Conservation (phyloP, 306 rosid genomes). For the Acacia acuminata region DNA sequence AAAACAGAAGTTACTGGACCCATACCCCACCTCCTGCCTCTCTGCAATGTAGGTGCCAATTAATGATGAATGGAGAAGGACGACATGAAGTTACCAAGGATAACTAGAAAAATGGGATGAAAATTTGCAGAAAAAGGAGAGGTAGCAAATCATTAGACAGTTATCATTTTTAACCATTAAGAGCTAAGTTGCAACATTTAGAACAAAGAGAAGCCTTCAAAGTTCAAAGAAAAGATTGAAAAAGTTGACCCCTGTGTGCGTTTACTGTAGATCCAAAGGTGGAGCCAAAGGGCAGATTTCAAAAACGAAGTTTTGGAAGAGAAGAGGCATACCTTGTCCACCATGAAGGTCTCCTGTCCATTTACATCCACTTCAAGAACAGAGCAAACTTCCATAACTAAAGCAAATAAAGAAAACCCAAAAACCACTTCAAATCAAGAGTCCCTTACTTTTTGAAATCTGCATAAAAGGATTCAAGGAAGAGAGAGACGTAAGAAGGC, state of each 20-base stretch:
- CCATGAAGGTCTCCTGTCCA: slow-evolving; percentile 86
- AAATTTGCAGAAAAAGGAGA: neutral
- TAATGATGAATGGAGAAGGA: neutral
- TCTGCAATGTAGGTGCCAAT: slow-evolving; percentile 14
- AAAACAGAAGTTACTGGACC: neutral
- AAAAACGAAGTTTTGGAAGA: slow-evolving; percentile 5
- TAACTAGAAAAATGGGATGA: neutral
- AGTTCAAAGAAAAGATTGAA: neutral
- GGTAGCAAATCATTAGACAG: neutral
- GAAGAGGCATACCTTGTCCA: slow-evolving; percentile 65
- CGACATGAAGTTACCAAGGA: neutral
- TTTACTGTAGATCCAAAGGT: neutral
- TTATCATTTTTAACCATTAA: neutral
- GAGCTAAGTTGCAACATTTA: neutral
- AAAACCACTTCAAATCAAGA: slow-evolving; percentile 39
- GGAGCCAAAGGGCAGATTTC: slow-evolving; percentile 11
- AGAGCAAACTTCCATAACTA: slow-evolving; percentile 64
- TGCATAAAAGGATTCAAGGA: slow-evolving; percentile 31
- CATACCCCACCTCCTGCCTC: slow-evolving; percentile 7
- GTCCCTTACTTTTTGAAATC: slow-evolving; percentile 26
- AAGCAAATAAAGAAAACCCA: neutral
- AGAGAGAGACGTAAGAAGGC: slow-evolving; percentile 37
- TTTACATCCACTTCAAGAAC: slow-evolving; percentile 93
- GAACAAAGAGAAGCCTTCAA: neutral
- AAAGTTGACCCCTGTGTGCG: neutral